These are phyloP conservation scores for Pouteria glomerata DNA, from an alignment of 148 eudicot genomes.

Conservation along the genomic window DNA sequence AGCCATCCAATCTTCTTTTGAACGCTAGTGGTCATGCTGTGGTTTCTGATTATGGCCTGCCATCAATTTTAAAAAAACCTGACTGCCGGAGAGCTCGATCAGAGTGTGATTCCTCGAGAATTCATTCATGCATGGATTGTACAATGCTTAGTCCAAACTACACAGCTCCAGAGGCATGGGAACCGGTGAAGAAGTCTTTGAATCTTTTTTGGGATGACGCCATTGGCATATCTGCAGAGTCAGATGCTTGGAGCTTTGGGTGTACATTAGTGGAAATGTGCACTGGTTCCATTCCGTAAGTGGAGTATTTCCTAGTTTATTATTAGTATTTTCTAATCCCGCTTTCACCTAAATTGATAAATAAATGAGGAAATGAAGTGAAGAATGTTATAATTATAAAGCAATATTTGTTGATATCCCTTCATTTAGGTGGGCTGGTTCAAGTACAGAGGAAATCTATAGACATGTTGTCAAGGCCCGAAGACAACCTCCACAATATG, in stretches of 20 bases:
- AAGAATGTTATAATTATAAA: slow-evolving; percentile 7
- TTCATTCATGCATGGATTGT: slow-evolving; percentile 98
- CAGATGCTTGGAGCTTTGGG: slow-evolving; percentile 99
- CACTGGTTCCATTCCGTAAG: slow-evolving; percentile 94
- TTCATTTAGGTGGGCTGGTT: slow-evolving; percentile 85
- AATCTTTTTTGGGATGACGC: slow-evolving; percentile 90
- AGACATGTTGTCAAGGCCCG: slow-evolving; percentile 77
- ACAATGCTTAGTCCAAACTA: slow-evolving; percentile 93
- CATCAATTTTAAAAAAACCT: slow-evolving; percentile 85
- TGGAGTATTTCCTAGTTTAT: slow-evolving; percentile 15
- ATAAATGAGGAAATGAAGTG: background rate
- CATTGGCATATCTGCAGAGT: slow-evolving; percentile 87
- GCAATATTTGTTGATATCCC: slow-evolving; percentile 16
- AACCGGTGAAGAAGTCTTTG: slow-evolving; percentile 85
- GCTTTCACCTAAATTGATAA: background rate
- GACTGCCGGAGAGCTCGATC: slow-evolving; percentile 71
- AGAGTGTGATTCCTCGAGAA: slow-evolving; percentile 70
- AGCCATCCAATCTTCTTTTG: slow-evolving; percentile 93
- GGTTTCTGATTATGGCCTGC: slow-evolving; percentile 94
- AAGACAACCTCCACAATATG: slow-evolving; percentile 92
- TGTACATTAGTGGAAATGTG: slow-evolving; percentile 99
- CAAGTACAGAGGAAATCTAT: slow-evolving; percentile 90
- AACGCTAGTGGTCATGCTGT: slow-evolving; percentile 81
- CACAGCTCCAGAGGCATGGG: slow-evolving; percentile 99
- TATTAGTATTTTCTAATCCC: background rate